Evolutionary conservation across 2,329 filamentous ascomycete genomes (phyloP).

Genomic region (Colletotrichum navitas): DNA sequence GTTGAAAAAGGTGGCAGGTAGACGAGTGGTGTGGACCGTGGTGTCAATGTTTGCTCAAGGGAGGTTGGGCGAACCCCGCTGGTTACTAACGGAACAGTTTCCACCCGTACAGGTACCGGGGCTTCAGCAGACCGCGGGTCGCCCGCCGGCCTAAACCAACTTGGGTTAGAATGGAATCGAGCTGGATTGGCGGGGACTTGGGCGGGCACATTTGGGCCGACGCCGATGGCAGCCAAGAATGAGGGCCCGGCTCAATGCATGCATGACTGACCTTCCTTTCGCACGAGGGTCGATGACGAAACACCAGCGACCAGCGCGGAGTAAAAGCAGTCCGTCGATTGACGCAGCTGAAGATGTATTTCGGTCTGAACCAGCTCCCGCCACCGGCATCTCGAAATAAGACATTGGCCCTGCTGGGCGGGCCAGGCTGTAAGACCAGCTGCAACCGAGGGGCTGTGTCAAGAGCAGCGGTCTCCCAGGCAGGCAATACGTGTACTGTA

Average conservation of each 20-base stretch:
- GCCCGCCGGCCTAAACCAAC: constrained; percentile 1
- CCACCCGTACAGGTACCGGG: constrained; percentile 18
- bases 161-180: constrained; percentile 4
- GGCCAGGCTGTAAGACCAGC: constrained; percentile 4
- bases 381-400: not conserved
- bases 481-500: not conserved
- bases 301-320: not conserved
- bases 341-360: not conserved
- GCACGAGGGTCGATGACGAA: not conserved
- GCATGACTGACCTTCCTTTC: not conserved
- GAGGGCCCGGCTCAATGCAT: not conserved
- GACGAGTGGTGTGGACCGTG: constrained; percentile 31
- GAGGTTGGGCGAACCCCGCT: constrained; percentile 29
- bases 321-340: constrained; percentile 8
- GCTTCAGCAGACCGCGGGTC: constrained; percentile 12
- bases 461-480: not conserved
- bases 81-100: constrained; percentile 19
- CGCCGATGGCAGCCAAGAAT: not conserved
- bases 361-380: not conserved
- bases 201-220: not conserved
- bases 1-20: constrained; percentile 27
- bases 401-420: not conserved
- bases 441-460: constrained; percentile 5
- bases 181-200: constrained; percentile 4
- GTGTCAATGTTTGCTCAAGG: constrained; percentile 32